These are phyloP conservation scores for Beauveria brongniartii DNA, from an alignment of 2,329 filamentous ascomycete species.

Conservation along the genomic window DNA sequence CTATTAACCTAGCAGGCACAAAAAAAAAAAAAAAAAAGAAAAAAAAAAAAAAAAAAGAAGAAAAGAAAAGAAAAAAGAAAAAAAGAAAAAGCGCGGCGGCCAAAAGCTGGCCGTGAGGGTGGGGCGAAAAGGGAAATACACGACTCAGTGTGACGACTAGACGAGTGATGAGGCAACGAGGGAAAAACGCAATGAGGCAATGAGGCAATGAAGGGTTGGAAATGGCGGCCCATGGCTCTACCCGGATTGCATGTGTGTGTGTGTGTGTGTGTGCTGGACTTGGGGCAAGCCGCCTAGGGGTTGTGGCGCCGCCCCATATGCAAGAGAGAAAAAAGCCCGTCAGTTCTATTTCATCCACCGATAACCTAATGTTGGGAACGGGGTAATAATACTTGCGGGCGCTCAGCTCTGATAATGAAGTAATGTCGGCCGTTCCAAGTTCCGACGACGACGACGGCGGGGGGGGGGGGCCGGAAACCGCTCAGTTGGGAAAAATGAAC, in stretches of 20 bases:
- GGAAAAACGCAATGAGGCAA: neutral
- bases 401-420: no score
- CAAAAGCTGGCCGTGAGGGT: neutral
- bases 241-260: neutral
- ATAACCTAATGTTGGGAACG: no score
- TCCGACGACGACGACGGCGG: no score
- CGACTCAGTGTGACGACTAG: slow-evolving; percentile 2
- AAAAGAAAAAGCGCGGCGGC: no score
- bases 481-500: neutral
- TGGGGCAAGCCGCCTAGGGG: slow-evolving; percentile 1
- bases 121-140: neutral
- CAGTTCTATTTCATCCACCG: neutral
- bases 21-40: no score
- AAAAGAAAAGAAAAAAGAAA: no score
- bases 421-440: no score
- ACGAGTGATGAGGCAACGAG: neutral
- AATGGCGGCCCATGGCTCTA: neutral
- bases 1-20: neutral
- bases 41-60: neutral
- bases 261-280: neutral
- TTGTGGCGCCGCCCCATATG: slow-evolving; percentile 10
- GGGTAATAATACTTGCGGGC: no score
- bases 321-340: neutral
- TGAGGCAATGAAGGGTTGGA: neutral
- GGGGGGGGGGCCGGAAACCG: neutral